A percentile compares a stretch with the other conserved stretches of the same genome.
Evolutionary conservation across 306 rosid genomes (phyloP).

Genomic region (Cucurbita moschata): DNA sequence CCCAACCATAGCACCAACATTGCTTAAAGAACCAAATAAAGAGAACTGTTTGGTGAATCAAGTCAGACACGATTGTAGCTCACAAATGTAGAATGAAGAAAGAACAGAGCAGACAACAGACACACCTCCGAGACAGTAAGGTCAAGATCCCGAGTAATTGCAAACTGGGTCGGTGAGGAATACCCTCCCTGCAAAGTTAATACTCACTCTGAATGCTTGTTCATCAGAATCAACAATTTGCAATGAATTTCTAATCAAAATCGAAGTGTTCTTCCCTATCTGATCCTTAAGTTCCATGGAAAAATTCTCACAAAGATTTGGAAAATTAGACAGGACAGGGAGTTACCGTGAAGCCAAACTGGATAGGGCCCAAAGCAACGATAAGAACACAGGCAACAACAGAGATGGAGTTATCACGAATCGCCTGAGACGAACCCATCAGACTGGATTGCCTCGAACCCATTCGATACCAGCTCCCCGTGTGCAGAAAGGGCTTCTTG

Average conservation of each 20-base stretch:
- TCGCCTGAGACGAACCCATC: slow-evolving; percentile 65
- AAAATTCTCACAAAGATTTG: not conserved
- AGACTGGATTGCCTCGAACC: slow-evolving; percentile 57
- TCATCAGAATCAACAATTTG: not conserved
- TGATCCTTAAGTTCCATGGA: not conserved
- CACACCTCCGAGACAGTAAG: slow-evolving; percentile 73
- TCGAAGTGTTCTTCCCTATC: not conserved
- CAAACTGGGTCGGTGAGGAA: slow-evolving; percentile 90
- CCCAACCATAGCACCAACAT: slow-evolving; percentile 98
- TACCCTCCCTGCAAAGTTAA: slow-evolving; percentile 49
- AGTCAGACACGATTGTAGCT: slow-evolving; percentile 6
- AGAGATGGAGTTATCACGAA: slow-evolving; percentile 66
- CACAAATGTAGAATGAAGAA: not conserved
- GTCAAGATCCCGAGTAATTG: slow-evolving; percentile 64
- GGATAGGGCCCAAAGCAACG: slow-evolving; percentile 94
- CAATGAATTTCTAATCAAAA: not conserved
- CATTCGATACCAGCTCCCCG: slow-evolving; percentile 95
- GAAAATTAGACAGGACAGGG: not conserved
- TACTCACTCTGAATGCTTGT: not conserved
- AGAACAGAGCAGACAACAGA: not conserved
- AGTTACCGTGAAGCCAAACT: slow-evolving; percentile 91
- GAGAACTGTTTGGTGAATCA: slow-evolving; percentile 44
- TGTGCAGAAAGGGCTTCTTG: slow-evolving; percentile 76
- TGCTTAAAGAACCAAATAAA: slow-evolving; percentile 78
- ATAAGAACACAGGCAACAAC: slow-evolving; percentile 80